These are phyloP conservation scores for Ganoderma boninense DNA, from an alignment of 1,284 basidiomycete species.

Conservation along the genomic window DNA sequence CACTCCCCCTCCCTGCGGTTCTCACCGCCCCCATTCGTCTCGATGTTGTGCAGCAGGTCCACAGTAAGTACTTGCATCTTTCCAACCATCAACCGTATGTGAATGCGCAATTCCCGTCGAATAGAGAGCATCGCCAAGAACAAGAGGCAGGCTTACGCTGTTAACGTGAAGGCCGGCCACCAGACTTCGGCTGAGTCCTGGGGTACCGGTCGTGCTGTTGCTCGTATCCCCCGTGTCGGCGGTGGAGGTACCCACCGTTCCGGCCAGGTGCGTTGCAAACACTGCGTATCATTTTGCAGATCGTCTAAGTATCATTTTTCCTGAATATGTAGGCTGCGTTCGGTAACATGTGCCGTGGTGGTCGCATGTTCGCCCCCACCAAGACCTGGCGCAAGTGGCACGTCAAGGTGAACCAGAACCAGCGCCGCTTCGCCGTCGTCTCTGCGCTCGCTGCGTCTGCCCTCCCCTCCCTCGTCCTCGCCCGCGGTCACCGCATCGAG, in stretches of 20 bases:
- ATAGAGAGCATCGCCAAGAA: constrained; percentile 98
- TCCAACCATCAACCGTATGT: background rate
- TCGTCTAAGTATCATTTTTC: constrained; percentile 14
- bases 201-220: constrained; percentile 99
- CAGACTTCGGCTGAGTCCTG: constrained; percentile 99
- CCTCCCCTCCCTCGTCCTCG: constrained; percentile 97
- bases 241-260: constrained; percentile 99
- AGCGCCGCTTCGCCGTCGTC: constrained; percentile 97
- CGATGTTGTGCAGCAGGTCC: constrained; percentile 97
- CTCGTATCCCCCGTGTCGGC: constrained; percentile 99
- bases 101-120: constrained; percentile 4
- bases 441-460: constrained; percentile 98
- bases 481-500: constrained; percentile 99
- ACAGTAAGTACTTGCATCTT: constrained; percentile 79
- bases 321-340: constrained; percentile 81
- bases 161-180: constrained; percentile 98
- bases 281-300: background rate
- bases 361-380: constrained; percentile 99
- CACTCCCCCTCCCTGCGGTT: constrained; percentile 95
- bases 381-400: constrained; percentile 99
- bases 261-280: constrained; percentile 74
- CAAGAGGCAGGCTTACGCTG: constrained; percentile 97
- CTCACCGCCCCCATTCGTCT: constrained; percentile 98
- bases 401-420: constrained; percentile 99
- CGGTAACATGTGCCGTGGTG: constrained; percentile 99